These are phyloP conservation scores for Fraxinus paxiana DNA, from an alignment of 305 asterid genomes.

Conservation along the genomic window DNA sequence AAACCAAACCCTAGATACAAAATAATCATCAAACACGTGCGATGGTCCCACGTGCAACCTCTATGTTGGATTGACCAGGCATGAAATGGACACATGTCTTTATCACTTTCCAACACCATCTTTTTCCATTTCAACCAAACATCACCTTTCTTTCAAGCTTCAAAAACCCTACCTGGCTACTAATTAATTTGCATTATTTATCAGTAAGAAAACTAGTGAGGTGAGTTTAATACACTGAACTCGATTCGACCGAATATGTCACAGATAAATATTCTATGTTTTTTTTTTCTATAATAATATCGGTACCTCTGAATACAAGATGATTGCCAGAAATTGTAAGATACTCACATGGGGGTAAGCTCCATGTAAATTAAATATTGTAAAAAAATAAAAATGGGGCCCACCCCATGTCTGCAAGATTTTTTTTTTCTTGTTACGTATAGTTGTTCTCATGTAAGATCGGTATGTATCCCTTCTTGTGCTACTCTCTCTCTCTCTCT, in stretches of 20 bases:
- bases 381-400: no score
- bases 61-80: neutral
- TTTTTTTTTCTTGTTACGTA: no score
- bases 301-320: no score
- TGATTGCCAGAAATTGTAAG: no score
- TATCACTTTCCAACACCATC: neutral
- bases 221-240: neutral
- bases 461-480: neutral
- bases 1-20: neutral
- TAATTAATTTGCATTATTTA: neutral
- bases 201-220: neutral
- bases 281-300: neutral
- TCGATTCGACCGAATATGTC: neutral
- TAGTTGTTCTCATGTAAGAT: neutral
- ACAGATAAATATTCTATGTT: neutral
- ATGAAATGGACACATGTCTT: neutral
- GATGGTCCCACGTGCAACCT: conserved; percentile 1
- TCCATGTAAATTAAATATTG: no score
- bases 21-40: neutral
- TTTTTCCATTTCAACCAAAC: neutral
- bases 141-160: neutral
- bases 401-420: no score
- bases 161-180: neutral
- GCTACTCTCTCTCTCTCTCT: no score
- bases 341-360: no score